Evolutionary conservation across 495 filamentous ascomycete species (phyloP), one percentile per base, ranked within the genome.

Genomic region (Aspergillus nanangensis): DNA sequence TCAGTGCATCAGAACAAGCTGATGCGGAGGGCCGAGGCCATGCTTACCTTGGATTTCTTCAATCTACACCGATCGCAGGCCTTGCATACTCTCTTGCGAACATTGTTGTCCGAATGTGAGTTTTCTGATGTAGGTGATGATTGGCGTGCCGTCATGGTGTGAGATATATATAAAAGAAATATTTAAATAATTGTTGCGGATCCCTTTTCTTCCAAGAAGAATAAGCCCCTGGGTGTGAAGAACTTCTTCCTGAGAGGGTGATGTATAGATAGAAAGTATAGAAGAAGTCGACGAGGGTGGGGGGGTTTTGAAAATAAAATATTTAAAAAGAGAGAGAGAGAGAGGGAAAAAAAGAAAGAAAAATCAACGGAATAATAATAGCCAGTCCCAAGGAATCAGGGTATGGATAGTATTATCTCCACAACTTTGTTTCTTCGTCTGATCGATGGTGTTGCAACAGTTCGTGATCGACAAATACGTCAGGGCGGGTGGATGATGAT

Each of bases 41-140:
- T 31, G 65, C 63, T 62, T 66, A 79, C 79, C 71, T 83, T 83
- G 57, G 77, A 82, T 58, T 83, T 83, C 62, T 83, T 83, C 45
- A 82, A 48, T 36, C 80, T 64, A 67, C 80, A 83, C 38, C 80
- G 74, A 60, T 83, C 80, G 64, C 80, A 83, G 10, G 80, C 80
- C 56, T 81, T 81, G 47, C 79, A 79, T 33, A 82, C 79, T 52
- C 79, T 65, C 57, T 83, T 82, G 47, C 79, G 75, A 14, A 73
- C 58, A 50, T 64, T 63, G 35, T 49, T 57, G 41, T 70, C 70
- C 9, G 70, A 71, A 55, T 70, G 68, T 14, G 68, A 70, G 41
- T 71, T 57, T 17, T 74, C 70, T 32, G 70, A 72, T 8, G 60
- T 50, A 29, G 71, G 69, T 41, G 69, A 63, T 56, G 71, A 63